Evolutionary conservation across 306 rosid species (phyloP), one percentile per base, ranked within the genome.

Genomic region (Mimosa bimucronata): DNA sequence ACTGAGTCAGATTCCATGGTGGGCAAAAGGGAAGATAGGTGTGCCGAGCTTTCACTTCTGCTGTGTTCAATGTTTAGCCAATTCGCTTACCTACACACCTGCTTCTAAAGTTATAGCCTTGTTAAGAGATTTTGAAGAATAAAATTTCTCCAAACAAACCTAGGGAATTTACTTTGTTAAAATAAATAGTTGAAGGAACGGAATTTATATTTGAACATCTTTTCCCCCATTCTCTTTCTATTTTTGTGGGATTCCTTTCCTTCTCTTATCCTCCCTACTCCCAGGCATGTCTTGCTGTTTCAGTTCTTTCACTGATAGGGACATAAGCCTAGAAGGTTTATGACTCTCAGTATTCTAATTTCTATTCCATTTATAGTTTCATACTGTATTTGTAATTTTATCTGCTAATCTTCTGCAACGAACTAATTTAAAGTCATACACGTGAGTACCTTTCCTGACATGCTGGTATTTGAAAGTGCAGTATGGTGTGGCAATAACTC

Each of bases 401-500:
- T 58, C 34, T 52, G 60, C 28, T 53, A 19, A 73, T 12, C 31
- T 31, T 16, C 15, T 53, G 69, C 46, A 4, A 37, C 9, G 0
- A 2, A 30, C 31, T 52, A n/a, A 73, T 53, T 53, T 52, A 42
- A 29, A 37, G 44, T 48, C 67, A 46, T 70, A 21, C 52, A 71
- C n/a, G n/a, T 57, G 34, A 55, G 3, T 70, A 37, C 50, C 23
- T 80, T 65, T 50, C 55, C 57, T 79, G 7, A 76, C 79, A 60
- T 34, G 40, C 71, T 71, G 69, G 46, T 73, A 73, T 76, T 38
- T 61, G 25, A 4, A 64, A 79, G 23, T 46, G 77, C 91, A 91
- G 98, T 78, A 74, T 25, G 94, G 91, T 53, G 14, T 92, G 77
- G 70, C 86, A 3, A 86, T 94, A 23, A 82, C 91, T 87, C 98